Evolutionary conservation across 1,139 yeast genomes (phyloP), one percentile per base, ranked within the genome.

Genomic region (Zygoascus sp.): DNA sequence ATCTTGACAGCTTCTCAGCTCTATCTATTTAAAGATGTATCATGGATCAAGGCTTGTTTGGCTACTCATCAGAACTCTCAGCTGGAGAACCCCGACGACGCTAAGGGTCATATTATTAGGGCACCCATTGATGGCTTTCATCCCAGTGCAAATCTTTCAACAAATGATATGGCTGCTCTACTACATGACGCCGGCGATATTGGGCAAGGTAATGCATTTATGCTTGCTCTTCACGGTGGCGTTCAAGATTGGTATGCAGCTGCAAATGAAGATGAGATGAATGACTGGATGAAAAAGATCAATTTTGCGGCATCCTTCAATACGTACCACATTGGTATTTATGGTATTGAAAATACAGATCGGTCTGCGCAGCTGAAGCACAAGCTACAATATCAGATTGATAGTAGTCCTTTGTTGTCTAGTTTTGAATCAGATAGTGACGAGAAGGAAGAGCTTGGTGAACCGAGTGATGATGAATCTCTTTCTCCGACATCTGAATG

Each of bases 261-360:
- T 1, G 52, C 52, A 5, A 50, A 55, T 2, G 63, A 58, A 22
- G 58, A 49, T 1, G 83, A 78, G 40, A 65, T 74, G 62, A 59
- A 64, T 15, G 74, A 75, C 27, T 81, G 88, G 88, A 70, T 80
- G 42, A 67, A 68, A 36, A 64, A 75, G 11, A 76, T 81, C 54
- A 81, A 81, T 53, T 71, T 73, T 52, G 66, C 79, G 10, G 76
- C 82, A 1, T 73, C 83, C 0, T 63, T 77, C 42, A 74, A 73
- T 39, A 70, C 75, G 2, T 71, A 77, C 51, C 64, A 63, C 32
- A 51, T 56, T n/a, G 59, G 60, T 5, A 57, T 57, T 16, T 58
- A 58, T 40, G 59, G 55, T 30, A 40, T 45, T 30, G 30, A 35
- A 5, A 28, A 35, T 5, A 25, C 43, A 9, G 44, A 32, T 11